These are phyloP conservation scores for Neoboletus subvelutipes DNA, from an alignment of 768 basidiomycete genomes.

Conservation along the genomic window DNA sequence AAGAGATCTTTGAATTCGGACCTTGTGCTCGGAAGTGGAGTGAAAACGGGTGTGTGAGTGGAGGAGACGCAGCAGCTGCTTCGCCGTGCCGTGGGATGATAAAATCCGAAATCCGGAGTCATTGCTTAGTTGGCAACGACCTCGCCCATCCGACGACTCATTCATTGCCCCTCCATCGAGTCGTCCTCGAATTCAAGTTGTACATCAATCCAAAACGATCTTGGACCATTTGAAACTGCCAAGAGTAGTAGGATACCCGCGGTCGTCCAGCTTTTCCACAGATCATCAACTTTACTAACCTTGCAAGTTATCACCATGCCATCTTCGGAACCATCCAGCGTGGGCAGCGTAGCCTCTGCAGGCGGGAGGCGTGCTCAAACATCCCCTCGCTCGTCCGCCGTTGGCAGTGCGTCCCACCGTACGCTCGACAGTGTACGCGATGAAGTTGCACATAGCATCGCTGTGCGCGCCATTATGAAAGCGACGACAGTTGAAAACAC, in stretches of 20 bases:
- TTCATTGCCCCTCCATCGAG: neutral
- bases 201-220: no score
- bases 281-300: neutral
- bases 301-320: conserved; percentile 9
- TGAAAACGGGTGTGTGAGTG: neutral
- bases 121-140: no score
- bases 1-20: neutral
- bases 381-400: conserved; percentile 1
- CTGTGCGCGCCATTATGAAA: conserved; percentile 51
- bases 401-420: conserved; percentile 25
- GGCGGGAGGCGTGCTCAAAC: neutral
- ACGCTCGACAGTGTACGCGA: conserved; percentile 61
- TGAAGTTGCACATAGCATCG: conserved; percentile 58
- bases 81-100: neutral
- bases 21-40: neutral
- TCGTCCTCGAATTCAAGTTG: neutral
- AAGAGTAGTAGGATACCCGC: neutral
- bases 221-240: neutral
- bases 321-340: conserved; percentile 31
- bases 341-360: conserved; percentile 4
- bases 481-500: conserved; percentile 51
- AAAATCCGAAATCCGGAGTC: neutral
- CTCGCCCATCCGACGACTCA: no score
- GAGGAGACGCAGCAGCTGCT: neutral
- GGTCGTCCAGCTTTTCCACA: neutral